Percentiles rank a stretch among this genome's conserved stretches.
These are phyloP conservation scores for Drechslerella stenobrocha DNA, from an alignment of 2,329 filamentous ascomycete species.

Conservation along the genomic window DNA sequence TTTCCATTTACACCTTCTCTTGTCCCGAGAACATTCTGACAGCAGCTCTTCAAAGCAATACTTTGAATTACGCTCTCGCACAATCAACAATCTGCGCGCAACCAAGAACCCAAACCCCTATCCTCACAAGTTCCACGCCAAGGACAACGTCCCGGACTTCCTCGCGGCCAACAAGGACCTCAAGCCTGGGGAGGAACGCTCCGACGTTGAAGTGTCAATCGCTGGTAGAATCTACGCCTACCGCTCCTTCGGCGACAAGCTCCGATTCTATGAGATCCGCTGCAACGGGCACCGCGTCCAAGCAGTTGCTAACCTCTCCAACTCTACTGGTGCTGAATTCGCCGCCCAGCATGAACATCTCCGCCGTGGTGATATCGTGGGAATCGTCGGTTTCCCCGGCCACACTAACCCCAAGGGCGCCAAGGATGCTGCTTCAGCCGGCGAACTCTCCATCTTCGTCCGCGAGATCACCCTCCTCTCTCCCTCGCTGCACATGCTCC, in stretches of 20 bases:
- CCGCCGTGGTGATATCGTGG: conserved; percentile 88
- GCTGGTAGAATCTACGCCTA: conserved; percentile 89
- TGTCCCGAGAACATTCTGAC: neutral
- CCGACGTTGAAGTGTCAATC: conserved; percentile 73
- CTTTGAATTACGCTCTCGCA: conserved; percentile 90
- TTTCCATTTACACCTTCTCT: conserved; percentile 55
- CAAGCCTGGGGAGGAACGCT: conserved; percentile 82
- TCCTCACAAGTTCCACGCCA: conserved; percentile 89
- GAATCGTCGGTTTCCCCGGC: conserved; percentile 79
- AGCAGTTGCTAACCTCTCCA: conserved; percentile 86
- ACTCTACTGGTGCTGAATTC: conserved; percentile 71
- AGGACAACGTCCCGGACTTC: conserved; percentile 80
- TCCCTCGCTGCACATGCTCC: conserved; percentile 87
- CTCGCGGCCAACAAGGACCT: conserved; percentile 74
- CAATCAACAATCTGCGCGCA: conserved; percentile 74
- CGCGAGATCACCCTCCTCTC: conserved; percentile 81
- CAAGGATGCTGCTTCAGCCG: conserved; percentile 67
- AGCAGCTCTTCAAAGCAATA: conserved; percentile 67
- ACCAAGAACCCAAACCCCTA: conserved; percentile 79
- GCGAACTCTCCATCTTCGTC: conserved; percentile 92
- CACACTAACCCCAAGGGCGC: conserved; percentile 84
- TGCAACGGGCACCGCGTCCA: conserved; percentile 78
- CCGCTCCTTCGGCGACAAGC: conserved; percentile 77
- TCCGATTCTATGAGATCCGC: conserved; percentile 87
- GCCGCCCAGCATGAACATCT: conserved; percentile 87